These are phyloP conservation scores for Phytophthora kernoviae DNA, from an alignment of 352 stramenopile genomes.

Conservation along the genomic window DNA sequence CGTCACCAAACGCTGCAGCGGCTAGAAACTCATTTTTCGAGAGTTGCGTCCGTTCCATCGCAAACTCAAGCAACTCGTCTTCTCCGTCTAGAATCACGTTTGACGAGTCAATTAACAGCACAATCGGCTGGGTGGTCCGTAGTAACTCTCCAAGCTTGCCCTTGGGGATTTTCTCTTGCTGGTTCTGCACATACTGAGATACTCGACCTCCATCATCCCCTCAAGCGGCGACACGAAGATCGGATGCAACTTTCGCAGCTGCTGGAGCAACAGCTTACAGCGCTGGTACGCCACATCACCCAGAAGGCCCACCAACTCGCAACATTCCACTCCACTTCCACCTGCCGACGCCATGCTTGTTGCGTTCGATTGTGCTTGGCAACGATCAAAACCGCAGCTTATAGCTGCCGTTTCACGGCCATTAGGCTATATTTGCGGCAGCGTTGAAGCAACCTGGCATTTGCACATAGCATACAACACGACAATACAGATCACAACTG, in stretches of 20 bases:
- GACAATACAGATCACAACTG: background rate
- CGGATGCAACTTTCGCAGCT: slow-evolving; percentile 54
- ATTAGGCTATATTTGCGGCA: slow-evolving; percentile 19
- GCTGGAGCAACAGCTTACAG: slow-evolving; percentile 61
- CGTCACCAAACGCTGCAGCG: slow-evolving; percentile 50
- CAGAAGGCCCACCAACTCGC: slow-evolving; percentile 64
- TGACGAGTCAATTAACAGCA: slow-evolving; percentile 51
- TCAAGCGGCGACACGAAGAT: slow-evolving; percentile 58
- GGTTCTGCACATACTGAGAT: slow-evolving; percentile 43
- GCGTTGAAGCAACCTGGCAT: background rate
- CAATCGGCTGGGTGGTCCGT: slow-evolving; percentile 43
- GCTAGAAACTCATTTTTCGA: slow-evolving; percentile 58
- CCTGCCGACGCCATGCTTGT: slow-evolving; percentile 16
- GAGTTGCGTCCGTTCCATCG: slow-evolving; percentile 56
- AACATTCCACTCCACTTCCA: slow-evolving; percentile 32
- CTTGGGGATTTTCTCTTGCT: slow-evolving; percentile 37
- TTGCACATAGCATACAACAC: background rate
- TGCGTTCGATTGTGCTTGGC: background rate
- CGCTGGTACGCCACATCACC: slow-evolving; percentile 67
- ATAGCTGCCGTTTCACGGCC: background rate
- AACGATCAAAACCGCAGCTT: too few species aligned
- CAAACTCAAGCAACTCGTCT: slow-evolving; percentile 60
- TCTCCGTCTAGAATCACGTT: slow-evolving; percentile 54
- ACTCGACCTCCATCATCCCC: slow-evolving; percentile 60
- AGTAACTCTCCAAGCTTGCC: slow-evolving; percentile 31